Evolutionary conservation across 495 filamentous ascomycete species (phyloP), one percentile per base, ranked within the genome.

Genomic region (Neurospora tetraspora): DNA sequence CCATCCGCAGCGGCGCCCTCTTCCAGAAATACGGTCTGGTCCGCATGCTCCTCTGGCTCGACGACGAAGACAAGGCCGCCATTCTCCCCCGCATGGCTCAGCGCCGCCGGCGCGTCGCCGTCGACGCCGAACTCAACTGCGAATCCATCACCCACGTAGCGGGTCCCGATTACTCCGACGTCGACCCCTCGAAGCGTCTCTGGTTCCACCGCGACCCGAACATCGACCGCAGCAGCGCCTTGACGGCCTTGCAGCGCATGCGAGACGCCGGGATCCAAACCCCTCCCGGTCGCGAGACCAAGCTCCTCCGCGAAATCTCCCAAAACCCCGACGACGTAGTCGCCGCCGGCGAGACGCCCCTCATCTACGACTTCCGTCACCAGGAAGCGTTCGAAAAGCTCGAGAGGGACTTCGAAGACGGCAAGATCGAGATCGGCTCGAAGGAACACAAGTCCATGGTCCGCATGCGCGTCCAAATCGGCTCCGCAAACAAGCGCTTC

Each of bases 1-100:
- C 83, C 31, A 82, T 87, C 65, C 80, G 83, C 69, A 71, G 74
- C 5, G 75, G 80, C 20, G 73, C 77, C 2, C 77, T 86, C 20
- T 88, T 91, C 70, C 90, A 92, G 65, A 81, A 77, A 23, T 90
- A 89, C 73, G 90, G 94, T 10, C 86, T 87, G 8, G 89, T 95
- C 9, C 88, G 93, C 70, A 88, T 94, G 81, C 82, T 97, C 4
- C 74, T 92, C 37, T 91, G 91, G 86, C 69, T 87, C 6, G 77
- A 81, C 0, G 78, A 86, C 39, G 73, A 80, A 0, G 90, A 92
- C 31, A 87, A 84, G 68, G 47, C 86, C 7, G 42, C 90, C 5
- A 6, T 83, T 0, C 11, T 85, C 27, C 92, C 94, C 1, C 86
- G 86, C 37, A 81, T 77, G 3, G 71, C 90, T 3, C 78, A 76